Conservation (phyloP, 306 rosid genomes). For the Macrotyloma uniflorum region DNA sequence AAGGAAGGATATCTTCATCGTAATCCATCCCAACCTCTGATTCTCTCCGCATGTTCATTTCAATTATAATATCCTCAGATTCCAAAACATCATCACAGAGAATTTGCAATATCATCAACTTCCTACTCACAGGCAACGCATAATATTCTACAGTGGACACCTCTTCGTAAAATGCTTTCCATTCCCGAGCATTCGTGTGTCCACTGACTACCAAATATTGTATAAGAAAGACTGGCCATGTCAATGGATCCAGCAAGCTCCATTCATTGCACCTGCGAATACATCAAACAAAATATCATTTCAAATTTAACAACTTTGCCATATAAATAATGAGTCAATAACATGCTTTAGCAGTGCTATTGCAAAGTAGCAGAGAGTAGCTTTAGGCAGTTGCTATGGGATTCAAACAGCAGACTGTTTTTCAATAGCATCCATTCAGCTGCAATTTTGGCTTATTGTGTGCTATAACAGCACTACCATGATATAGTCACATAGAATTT, state of each 20-base stretch:
- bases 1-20: slow-evolving; percentile 63
- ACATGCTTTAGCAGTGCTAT: background rate
- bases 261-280: slow-evolving; percentile 75
- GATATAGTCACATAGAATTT: background rate
- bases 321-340: background rate
- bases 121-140: slow-evolving; percentile 67
- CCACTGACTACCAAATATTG: slow-evolving; percentile 75
- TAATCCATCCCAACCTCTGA: slow-evolving; percentile 74
- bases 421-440: background rate
- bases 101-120: slow-evolving; percentile 75
- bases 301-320: background rate
- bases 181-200: slow-evolving; percentile 58
- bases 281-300: slow-evolving; percentile 4
- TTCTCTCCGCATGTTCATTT: slow-evolving; percentile 78
- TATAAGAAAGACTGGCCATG: slow-evolving; percentile 85
- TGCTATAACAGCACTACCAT: background rate
- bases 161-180: slow-evolving; percentile 74
- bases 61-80: slow-evolving; percentile 70
- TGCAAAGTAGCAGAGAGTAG: background rate
- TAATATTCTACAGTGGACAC: slow-evolving; percentile 72
- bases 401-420: background rate
- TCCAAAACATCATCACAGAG: slow-evolving; percentile 81
- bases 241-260: slow-evolving; percentile 82
- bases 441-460: background rate
- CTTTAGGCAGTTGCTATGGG: background rate